These are phyloP conservation scores for Brassica cretica DNA, from an alignment of 345 rosid species.

Conservation along the genomic window DNA sequence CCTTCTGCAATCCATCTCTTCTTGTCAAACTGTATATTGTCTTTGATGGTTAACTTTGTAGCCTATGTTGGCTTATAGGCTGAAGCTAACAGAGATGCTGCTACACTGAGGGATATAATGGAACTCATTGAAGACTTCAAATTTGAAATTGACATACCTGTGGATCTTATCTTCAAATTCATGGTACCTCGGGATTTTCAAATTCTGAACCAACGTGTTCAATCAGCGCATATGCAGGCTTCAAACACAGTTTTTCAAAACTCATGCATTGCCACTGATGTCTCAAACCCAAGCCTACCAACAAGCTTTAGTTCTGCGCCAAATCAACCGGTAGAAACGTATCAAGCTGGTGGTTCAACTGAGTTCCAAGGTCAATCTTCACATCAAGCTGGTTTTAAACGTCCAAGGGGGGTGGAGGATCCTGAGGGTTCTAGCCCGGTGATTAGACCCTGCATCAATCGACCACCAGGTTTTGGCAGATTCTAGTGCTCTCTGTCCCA, in stretches of 20 bases:
- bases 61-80: constrained; percentile 23
- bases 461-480: constrained; percentile 13
- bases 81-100: constrained; percentile 30
- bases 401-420: constrained; percentile 17
- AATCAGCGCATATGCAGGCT: constrained; percentile 22
- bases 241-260: constrained; percentile 6
- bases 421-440: constrained; percentile 3
- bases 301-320: constrained; percentile 1
- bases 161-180: constrained; percentile 26
- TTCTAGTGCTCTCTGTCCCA: constrained; percentile 14
- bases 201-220: background rate
- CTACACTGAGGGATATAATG: constrained; percentile 24
- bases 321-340: constrained; percentile 6
- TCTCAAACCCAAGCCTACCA: constrained; percentile 3
- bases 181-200: constrained; percentile 27
- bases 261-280: constrained; percentile 18
- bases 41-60: constrained; percentile 4
- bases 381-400: constrained; percentile 12
- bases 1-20: constrained; percentile 9
- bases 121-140: constrained; percentile 30
- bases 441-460: constrained; percentile 22
- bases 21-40: constrained; percentile 2
- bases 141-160: constrained; percentile 36
- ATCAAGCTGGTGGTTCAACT: constrained; percentile 15
- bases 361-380: constrained; percentile 10